A percentile compares a stretch with the other conserved stretches of the same genome.
Evolutionary conservation across 1,284 basidiomycete genomes (phyloP).

Genomic region (Rhodotorula sp.): DNA sequence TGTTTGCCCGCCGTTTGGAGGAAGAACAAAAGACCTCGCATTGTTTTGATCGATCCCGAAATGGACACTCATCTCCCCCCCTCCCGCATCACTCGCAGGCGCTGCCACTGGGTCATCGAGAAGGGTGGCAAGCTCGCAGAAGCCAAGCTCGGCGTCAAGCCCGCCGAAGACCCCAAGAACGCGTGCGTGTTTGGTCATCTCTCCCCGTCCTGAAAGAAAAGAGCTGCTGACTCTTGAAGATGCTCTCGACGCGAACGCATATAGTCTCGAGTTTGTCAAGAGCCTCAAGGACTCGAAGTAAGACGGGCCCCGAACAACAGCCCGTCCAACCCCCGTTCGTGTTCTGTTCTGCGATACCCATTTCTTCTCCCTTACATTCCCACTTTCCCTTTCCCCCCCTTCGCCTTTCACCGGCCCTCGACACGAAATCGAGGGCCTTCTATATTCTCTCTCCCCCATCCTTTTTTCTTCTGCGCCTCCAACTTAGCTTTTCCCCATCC

Average conservation of each 20-base stretch:
- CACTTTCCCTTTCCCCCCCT: background rate
- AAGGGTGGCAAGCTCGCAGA: constrained; percentile 82
- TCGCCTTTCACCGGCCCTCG: background rate
- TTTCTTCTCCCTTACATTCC: background rate
- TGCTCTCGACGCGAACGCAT: no score
- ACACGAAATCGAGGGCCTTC: background rate
- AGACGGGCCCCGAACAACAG: background rate
- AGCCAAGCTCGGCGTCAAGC: constrained; percentile 76
- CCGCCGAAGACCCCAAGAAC: constrained; percentile 57
- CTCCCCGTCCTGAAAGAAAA: background rate
- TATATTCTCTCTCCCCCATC: background rate
- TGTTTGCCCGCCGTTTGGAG: background rate
- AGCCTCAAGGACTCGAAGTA: background rate
- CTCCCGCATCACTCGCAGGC: constrained; percentile 39
- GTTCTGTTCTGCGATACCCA: background rate
- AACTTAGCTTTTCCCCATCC: no score
- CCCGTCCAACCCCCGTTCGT: background rate
- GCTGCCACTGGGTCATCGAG: constrained; percentile 86
- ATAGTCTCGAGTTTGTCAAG: constrained; percentile 27
- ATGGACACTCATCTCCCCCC: background rate
- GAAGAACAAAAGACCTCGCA: background rate
- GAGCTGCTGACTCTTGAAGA: no score
- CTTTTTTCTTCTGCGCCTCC: background rate
- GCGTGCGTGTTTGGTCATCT: constrained; percentile 42
- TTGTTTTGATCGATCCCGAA: background rate